Evolutionary conservation across 345 rosid species (phyloP), one percentile per base, ranked within the genome.

Genomic region (Aethionema arabicum): DNA sequence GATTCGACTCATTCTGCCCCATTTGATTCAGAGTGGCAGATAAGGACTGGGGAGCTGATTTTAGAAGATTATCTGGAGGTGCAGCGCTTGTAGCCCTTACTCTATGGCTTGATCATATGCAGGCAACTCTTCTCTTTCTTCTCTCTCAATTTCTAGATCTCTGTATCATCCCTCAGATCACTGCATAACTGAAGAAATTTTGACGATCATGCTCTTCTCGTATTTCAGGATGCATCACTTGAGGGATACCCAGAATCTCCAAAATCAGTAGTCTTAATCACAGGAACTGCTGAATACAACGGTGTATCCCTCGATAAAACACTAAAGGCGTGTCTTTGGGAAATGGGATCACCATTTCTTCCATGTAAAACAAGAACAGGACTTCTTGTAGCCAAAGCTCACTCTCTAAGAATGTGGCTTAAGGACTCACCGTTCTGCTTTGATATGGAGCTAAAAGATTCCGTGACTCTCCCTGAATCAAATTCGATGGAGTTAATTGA

Each of bases 31-130:
- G 98, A 77, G 91, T 92, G 60, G 89, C 95, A 54, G 98, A 86
- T 63, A 87, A 85, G 67, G 91, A 87, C 50, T 89, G 98, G 98
- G 93, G 96, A 35, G 95, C 98, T 60, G 98, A 92, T 76, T 81
- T 92, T 56, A 82, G 98, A 63, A 89, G 82, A 79, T 59, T 92
- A 61, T 92, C 98, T 8, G 98, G 88, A 43, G 98, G 98, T 73
- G 81, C 96, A 61, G 92, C 98, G 43, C 96, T 92, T 55, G 96
- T 89, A 59, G 98, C 86, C 41, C 87, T 92, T 32, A 88, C 95
- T 49, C 73, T 89, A 63, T 92, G 98, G 98, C 96, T 92, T 66
- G 96, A 92, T 61, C 83, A 72, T 68, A 89, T 92, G 98, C 95
- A 92, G 96, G 98, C 76, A 77, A 76, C 65, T 58, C 56, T 58